These are phyloP conservation scores for Colletotrichum sp. DNA, from an alignment of 2,329 filamentous ascomycete species.

Conservation along the genomic window DNA sequence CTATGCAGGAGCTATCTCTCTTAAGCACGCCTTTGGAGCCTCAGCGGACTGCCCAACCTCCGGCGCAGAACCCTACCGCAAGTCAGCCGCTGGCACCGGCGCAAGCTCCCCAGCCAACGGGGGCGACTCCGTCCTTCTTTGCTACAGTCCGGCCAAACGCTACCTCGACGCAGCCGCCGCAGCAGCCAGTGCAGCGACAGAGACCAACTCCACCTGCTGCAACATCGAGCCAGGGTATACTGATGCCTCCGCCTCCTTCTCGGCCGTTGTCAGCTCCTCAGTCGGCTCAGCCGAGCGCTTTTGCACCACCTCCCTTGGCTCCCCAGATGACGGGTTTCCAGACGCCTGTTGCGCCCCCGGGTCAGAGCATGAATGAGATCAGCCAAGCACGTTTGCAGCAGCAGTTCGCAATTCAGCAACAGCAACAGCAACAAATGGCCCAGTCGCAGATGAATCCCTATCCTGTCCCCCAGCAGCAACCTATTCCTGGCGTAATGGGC, in stretches of 20 bases:
- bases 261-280: slow-evolving; percentile 88
- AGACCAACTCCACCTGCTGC: slow-evolving; percentile 46
- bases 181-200: slow-evolving; percentile 43
- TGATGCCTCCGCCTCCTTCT: slow-evolving; percentile 78
- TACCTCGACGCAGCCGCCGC: slow-evolving; percentile 9
- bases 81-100: slow-evolving; percentile 36
- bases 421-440: slow-evolving; percentile 44
- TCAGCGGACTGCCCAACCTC: slow-evolving; percentile 32
- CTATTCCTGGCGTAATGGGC: slow-evolving; percentile 36
- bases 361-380: slow-evolving; percentile 79
- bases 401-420: slow-evolving; percentile 54
- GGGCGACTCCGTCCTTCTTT: slow-evolving; percentile 66
- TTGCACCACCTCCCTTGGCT: slow-evolving; percentile 77
- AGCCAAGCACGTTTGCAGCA: slow-evolving; percentile 70
- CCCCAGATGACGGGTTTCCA: slow-evolving; percentile 83
- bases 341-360: slow-evolving; percentile 70
- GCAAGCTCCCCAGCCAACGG: slow-evolving; percentile 50
- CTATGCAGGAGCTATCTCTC: slow-evolving; percentile 65
- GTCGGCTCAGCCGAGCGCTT: slow-evolving; percentile 75
- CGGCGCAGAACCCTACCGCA: slow-evolving; percentile 33
- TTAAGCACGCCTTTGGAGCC: slow-evolving; percentile 59
- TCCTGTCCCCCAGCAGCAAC: slow-evolving; percentile 33
- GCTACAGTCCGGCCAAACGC: slow-evolving; percentile 32
- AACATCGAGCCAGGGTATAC: slow-evolving; percentile 61
- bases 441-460: slow-evolving; percentile 45